Percentiles rank a stretch among this genome's conserved stretches.
phyloP scores from a whole-genome alignment of 2,329 filamentous ascomycete genomes.

The Fusarium piperis region DNA sequence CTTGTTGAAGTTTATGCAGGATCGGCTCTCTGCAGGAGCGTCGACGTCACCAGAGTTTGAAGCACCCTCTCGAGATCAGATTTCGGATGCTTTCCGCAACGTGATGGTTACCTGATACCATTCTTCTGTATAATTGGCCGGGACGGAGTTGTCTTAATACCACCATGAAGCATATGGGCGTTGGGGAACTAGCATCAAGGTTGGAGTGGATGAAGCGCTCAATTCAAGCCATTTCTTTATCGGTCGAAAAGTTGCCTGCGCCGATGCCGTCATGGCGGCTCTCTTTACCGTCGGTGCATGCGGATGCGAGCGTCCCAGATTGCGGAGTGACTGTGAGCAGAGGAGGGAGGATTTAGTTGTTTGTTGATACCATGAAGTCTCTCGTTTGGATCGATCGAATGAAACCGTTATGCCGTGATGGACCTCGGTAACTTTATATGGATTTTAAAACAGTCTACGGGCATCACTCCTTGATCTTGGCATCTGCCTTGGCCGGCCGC shows the following conservation, averaged over 20 bases:
- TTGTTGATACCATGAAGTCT: constrained; percentile 40
- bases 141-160: constrained; percentile 42
- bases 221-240: constrained; percentile 33
- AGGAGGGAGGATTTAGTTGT: constrained; percentile 35
- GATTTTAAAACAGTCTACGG: neutral
- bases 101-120: constrained; percentile 59
- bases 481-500: constrained; percentile 81
- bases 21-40: constrained; percentile 71
- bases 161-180: constrained; percentile 46
- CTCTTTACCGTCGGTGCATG: constrained; percentile 12
- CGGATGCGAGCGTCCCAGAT: constrained; percentile 12
- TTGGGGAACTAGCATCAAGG: constrained; percentile 43
- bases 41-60: constrained; percentile 53
- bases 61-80: constrained; percentile 58
- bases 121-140: constrained; percentile 38
- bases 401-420: constrained; percentile 4
- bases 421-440: neutral
- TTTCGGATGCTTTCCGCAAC: constrained; percentile 65
- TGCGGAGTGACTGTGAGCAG: constrained; percentile 26
- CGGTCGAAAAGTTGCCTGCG: constrained; percentile 28
- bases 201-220: constrained; percentile 35
- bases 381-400: constrained; percentile 35
- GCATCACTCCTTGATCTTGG: constrained; percentile 67
- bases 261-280: constrained; percentile 14
- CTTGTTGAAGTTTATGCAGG: constrained; percentile 87